A percentile compares a stretch with the other conserved stretches of the same genome.
These are phyloP conservation scores for Ulota crispa DNA, from an alignment of 225 moss, liverwort and hornwort species.

Conservation along the genomic window DNA sequence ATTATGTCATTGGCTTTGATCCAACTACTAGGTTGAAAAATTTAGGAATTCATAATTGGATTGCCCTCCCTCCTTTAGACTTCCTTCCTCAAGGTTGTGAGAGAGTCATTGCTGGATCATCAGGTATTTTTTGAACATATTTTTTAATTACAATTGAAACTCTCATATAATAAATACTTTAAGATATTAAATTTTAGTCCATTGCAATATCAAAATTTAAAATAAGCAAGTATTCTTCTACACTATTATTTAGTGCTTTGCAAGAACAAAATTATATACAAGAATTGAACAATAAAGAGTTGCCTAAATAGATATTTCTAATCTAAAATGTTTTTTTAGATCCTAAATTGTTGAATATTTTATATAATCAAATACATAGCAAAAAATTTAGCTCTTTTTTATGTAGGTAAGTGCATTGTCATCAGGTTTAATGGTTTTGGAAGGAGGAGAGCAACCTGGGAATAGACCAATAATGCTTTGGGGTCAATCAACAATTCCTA, in stretches of 20 bases:
- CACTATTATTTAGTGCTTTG: not conserved
- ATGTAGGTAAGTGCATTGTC: slow-evolving; percentile 23
- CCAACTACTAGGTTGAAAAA: slow-evolving; percentile 4
- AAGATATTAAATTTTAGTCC: not conserved
- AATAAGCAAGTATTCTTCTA: not conserved
- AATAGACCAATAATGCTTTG: slow-evolving; percentile 36
- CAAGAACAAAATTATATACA: not conserved
- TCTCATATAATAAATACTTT: not conserved
- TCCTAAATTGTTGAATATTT: not conserved
- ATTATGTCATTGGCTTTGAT: slow-evolving; percentile 42
- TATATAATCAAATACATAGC: not conserved
- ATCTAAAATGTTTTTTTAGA: not conserved
- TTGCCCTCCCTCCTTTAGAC: slow-evolving; percentile 53
- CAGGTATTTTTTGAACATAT: slow-evolving; percentile 29
- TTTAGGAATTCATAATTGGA: slow-evolving; percentile 40
- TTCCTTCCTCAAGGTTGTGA: slow-evolving; percentile 53
- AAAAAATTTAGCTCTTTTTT: slow-evolving; percentile 5
- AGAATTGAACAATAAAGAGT: not conserved
- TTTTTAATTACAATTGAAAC: not conserved
- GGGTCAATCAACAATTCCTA: slow-evolving; percentile 46
- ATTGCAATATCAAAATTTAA: not conserved
- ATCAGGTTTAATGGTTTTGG: slow-evolving; percentile 55
- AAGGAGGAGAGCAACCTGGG: slow-evolving; percentile 62
- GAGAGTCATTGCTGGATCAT: slow-evolving; percentile 52
- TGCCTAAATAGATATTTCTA: not conserved